Base-by-base conservation (phyloP, 2,329 filamentous ascomycete species). In the Diaporthe amygdali region DNA sequence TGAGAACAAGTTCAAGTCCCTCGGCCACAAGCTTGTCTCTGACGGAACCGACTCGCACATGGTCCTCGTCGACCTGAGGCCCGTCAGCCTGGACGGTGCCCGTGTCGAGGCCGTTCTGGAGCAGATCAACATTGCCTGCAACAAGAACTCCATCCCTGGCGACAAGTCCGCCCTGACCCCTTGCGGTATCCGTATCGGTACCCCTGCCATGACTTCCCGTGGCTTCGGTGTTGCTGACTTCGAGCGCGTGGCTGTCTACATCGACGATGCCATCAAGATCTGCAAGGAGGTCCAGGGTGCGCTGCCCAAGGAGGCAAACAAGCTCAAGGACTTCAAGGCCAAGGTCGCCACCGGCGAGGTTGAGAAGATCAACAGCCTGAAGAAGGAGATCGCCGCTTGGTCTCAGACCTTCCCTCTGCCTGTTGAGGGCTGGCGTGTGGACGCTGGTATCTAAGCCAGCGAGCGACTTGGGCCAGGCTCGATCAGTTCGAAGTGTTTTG, bases 281-380 rank as follows among this genome's bases (percentile, higher is more conserved):
- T 94, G 92, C 89, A 94, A 95, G 89, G 91, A 95, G 80, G 88
- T 97, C 78, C 96, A 98, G 88, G 87, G 81, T 72, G 86, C 88
- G 75, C 90, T 98, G 30, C 96, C 96, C 82, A 98, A 98, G 91
- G 93, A 96, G 84, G 94, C 94, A 79, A 99, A 98, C 91, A 98
- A 97, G 91, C 94, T 97, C 83, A 98, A 98, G 92, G 96, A 99
- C 88, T 98, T 99, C 93, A 97, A 96, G 89, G 91, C 91, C 81
- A 96, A 94, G 90, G 94, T 97, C 74, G 90, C 93, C 71, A 86
- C 88, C 76, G 95, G 94, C 75, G 89, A 92, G 79, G 88, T 97
- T 61, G 84, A 90, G 73, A 93, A 95, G 87, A 96, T 99, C 85
- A 91, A 93, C 82, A 89, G 88, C 76, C 89, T 97, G 81, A 93